These are phyloP conservation scores for Ambrosia hybrid DNA, from an alignment of 140 eudicot genomes.

Conservation along the genomic window DNA sequence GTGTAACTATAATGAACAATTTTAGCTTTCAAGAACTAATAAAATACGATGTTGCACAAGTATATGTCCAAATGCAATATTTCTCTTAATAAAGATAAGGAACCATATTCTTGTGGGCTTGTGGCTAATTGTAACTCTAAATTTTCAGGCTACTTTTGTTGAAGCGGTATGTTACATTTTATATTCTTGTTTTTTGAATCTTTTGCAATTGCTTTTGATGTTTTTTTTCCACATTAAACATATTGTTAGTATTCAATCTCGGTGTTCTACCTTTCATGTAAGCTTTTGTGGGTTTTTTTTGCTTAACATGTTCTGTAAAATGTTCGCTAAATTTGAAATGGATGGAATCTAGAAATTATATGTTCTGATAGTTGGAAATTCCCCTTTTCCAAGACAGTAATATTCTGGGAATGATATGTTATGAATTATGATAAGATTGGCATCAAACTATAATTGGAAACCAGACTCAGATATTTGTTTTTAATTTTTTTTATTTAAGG, in stretches of 20 bases:
- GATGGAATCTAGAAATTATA: no score
- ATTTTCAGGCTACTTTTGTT: background rate
- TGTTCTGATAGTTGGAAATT: no score
- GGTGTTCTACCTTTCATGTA: no score
- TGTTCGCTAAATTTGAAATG: no score
- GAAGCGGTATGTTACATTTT: background rate
- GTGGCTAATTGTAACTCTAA: background rate
- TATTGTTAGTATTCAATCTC: no score
- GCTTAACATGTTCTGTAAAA: no score
- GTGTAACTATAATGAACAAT: background rate
- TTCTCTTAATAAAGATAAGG: background rate
- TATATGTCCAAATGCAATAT: conserved; percentile 5
- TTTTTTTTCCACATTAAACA: no score
- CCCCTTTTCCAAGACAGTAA: no score
- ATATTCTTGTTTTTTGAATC: background rate
- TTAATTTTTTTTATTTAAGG: background rate
- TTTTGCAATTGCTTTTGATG: no score
- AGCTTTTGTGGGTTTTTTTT: no score
- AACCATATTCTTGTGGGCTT: conserved; percentile 1
- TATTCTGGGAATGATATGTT: background rate
- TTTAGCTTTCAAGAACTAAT: background rate
- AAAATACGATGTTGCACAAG: background rate
- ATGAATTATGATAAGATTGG: no score
- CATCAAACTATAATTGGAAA: no score
- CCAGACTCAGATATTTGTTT: background rate